These are phyloP conservation scores for Colletotrichum salicis DNA, from an alignment of 2,329 filamentous ascomycete species.

Conservation along the genomic window DNA sequence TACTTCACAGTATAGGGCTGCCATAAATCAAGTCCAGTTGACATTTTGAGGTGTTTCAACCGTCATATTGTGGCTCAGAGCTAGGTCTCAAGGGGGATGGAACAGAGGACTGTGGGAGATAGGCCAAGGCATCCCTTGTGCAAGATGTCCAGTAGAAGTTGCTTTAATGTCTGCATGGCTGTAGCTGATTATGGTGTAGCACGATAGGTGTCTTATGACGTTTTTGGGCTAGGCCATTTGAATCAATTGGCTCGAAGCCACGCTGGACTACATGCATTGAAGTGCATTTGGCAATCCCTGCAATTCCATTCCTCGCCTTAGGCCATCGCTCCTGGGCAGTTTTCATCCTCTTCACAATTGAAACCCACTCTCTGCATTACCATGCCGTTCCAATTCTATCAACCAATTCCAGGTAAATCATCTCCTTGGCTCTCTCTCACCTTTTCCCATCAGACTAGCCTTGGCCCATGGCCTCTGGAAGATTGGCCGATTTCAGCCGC, in stretches of 20 bases:
- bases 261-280: background rate
- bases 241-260: background rate
- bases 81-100: background rate
- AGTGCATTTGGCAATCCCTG: background rate
- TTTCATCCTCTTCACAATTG: no score
- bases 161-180: background rate
- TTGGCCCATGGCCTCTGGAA: no score
- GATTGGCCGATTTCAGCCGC: no score
- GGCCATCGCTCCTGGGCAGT: no score
- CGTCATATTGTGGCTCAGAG: background rate
- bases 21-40: background rate
- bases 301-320: background rate
- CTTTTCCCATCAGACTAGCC: no score
- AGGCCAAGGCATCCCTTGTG: background rate
- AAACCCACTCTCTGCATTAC: background rate
- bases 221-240: background rate
- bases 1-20: background rate
- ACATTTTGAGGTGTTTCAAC: background rate
- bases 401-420: background rate
- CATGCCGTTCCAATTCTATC: background rate
- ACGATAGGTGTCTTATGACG: background rate
- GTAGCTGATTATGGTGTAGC: background rate
- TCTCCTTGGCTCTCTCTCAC: no score
- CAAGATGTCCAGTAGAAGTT: background rate
- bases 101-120: background rate